phyloP scores from a whole-genome alignment of 2,329 filamentous ascomycete species.

The Botrytis fabae region DNA sequence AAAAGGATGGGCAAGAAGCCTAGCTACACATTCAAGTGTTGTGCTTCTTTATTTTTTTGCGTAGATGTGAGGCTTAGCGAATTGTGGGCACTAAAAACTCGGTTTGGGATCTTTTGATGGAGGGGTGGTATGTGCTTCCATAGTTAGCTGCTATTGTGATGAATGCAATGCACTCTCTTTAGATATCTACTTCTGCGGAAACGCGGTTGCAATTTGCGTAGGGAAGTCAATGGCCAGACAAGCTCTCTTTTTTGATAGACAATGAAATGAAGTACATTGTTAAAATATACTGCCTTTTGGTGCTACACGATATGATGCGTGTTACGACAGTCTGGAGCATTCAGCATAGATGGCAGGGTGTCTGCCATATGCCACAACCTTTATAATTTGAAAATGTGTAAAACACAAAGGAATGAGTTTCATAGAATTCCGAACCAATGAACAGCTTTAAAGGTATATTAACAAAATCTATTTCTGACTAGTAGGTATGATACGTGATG shows the following conservation, averaged over 20 bases:
- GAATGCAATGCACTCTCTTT: conserved; percentile 10
- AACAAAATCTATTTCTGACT: conserved; percentile 9
- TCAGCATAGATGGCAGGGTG: background rate
- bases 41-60: conserved; percentile 16
- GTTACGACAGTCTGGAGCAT: background rate
- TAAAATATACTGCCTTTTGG: background rate
- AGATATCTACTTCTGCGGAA: conserved; percentile 6
- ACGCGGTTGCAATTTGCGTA: conserved; percentile 7
- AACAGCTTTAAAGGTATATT: background rate
- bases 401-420: background rate
- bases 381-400: background rate
- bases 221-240: background rate
- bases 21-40: conserved; percentile 5
- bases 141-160: conserved; percentile 8
- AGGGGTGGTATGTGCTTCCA: conserved; percentile 3
- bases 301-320: background rate
- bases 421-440: background rate
- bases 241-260: background rate
- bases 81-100: conserved; percentile 15
- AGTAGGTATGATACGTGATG: background rate
- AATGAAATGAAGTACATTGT: background rate
- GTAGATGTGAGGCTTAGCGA: conserved; percentile 19
- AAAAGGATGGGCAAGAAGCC: conserved; percentile 2
- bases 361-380: too few species aligned
- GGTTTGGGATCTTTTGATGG: conserved; percentile 15